Conservation (phyloP, 23 red algal species). For the Agarophyton chilense region DNA sequence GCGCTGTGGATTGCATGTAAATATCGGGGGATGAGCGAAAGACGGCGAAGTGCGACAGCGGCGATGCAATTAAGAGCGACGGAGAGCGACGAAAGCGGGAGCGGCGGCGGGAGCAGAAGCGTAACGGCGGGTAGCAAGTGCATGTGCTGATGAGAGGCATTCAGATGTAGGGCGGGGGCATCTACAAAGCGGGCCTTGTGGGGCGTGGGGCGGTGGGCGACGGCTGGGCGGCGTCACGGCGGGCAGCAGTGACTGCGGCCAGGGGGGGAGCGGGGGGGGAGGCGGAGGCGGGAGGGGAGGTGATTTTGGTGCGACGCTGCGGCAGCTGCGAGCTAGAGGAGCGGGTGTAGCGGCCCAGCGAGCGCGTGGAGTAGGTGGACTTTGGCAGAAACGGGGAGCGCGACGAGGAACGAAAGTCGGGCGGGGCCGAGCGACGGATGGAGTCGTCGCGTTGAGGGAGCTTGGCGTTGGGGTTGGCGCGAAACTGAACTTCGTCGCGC, state of each 20-base stretch:
- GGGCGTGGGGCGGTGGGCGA: neutral
- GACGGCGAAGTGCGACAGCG: too few species aligned
- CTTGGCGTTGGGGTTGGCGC: conserved; percentile 20
- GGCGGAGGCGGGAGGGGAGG: too few species aligned
- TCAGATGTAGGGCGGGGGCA: neutral
- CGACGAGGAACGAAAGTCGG: conserved; percentile 2
- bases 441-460: conserved; percentile 40
- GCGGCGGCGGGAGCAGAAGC: too few species aligned
- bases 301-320: neutral
- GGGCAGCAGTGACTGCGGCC: neutral
- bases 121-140: neutral
- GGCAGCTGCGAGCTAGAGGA: conserved; percentile 47
- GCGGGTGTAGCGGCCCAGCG: conserved; percentile 42
- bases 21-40: neutral
- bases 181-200: neutral
- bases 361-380: conserved; percentile 24
- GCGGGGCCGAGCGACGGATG: neutral
- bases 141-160: neutral
- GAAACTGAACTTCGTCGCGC: conserved; percentile 46
- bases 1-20: neutral
- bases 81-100: too few species aligned
- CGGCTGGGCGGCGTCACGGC: neutral
- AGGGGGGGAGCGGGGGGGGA: neutral
- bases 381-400: conserved; percentile 1
- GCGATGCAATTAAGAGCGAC: too few species aligned